Evolutionary conservation across 371 early-diverging fungal genomes (phyloP), one percentile per base, ranked within the genome.

Genomic region (Haplosporangium sp.): DNA sequence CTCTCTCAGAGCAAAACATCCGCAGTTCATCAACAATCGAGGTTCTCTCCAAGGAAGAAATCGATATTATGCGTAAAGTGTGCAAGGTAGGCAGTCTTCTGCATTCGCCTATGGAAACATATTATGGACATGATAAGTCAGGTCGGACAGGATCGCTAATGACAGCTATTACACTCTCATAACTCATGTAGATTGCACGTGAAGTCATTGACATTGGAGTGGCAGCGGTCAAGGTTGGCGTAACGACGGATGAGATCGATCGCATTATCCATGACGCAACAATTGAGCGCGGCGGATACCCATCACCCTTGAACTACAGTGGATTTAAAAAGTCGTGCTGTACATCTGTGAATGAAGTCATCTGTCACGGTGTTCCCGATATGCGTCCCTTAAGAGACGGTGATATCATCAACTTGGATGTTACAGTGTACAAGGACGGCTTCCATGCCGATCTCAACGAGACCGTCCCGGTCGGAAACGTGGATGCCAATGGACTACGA

Each of bases 271-370:
- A 97, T 79, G 91, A 92, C 65, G 96, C 94, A 37, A 91, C 91
- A 36, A 89, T 98, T 63, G 92, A 91, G 67, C 90, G 95, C 40
- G 87, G 90, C 43, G 90, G 90, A 10, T 99, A 99, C 81, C 99
- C 99, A 40, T 97, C 98, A 0, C 96, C 98, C 41, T 84, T 98
- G 63, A 97, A 97, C 87, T 97, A 98, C 86, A 87, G 93, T 79
- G 87, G 91, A 36, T 97, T 96, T 77, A 97, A 98, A 14, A 95
- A 95, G 74, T 93, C 96, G 10, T 89, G 93, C 76, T 97, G 98
- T 88, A 97, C 95, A 71, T 90, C 90, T 14, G 84, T 90, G 40
- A 90, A 90, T 64, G 90, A 90, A 84, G 91, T 93, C 42, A 94
- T 95, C 71, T 94, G 94, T 43, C 95, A 94, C 73, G 96, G 98